Evolutionary conservation across 2,329 filamentous ascomycete genomes (phyloP), one percentile per base, ranked within the genome.

Genomic region (Huntiella bhutanensis): DNA sequence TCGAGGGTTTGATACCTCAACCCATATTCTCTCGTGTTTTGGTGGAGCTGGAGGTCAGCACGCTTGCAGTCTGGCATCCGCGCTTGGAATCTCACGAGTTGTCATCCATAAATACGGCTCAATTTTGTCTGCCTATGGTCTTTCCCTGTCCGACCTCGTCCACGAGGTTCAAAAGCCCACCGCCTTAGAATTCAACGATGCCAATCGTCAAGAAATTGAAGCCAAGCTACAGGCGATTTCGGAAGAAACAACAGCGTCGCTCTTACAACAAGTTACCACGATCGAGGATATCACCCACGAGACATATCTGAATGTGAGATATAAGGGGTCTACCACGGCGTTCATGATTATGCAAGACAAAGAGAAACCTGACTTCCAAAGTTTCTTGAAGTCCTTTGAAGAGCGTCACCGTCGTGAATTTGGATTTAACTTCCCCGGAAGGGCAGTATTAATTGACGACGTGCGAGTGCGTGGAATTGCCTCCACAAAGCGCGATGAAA

Each of bases 221-320:
- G 62, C 61, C 19, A 91, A 87, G 61, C 82, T 95, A 71, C 69
- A 76, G 15, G 79, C 82, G 41, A 68, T 95, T 34, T 88, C 82
- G 62, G 68, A 73, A n/a, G 84, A 80, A 56, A 87, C 84, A 0
- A 71, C 67, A 0, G 64, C 67, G 13, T 73, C 75, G 0, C 64
- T 95, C 4, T 66, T 67, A 16, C 78, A 81, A 2, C 87, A 95
- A 60, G 87, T 86, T 0, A 94, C 95, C 56, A 65, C 70, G 1
- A 73, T 82, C 38, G 64, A 72, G 4, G 75, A 83, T 32, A 82
- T 94, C 17, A 70, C 77, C 0, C 93, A 88, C 55, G 86, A 94
- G 58, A 82, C 93, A 57, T 95, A 94, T 56, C 73, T 96, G 48
- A 94, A 95, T 58, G 86, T 95, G 79, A 70, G 87, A 48, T 94